Evolutionary conservation across 2,329 filamentous ascomycete genomes (phyloP).

Genomic region (Penicillium corylophilum): DNA sequence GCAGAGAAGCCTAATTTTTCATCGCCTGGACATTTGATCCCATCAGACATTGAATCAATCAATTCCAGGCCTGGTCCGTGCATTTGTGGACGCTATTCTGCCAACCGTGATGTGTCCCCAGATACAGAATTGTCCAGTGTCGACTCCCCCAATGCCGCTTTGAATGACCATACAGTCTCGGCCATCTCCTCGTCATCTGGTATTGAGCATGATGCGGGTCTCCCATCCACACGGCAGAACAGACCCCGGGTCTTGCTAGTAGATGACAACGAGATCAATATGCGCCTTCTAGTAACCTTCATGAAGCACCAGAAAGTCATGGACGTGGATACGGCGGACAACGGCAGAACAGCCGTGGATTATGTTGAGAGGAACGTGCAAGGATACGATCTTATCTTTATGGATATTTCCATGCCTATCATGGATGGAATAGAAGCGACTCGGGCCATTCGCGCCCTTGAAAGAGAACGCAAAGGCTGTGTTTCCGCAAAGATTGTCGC

Average conservation of each 20-base stretch:
- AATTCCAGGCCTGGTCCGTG: neutral
- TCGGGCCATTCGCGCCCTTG: conserved; percentile 38
- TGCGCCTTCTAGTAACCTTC: conserved; percentile 41
- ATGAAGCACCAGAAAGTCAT: conserved; percentile 36
- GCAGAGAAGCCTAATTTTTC: neutral
- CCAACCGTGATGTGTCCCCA: neutral
- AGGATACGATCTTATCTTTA: conserved; percentile 45
- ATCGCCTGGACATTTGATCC: neutral
- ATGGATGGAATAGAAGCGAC: conserved; percentile 50
- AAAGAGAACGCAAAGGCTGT: conserved; percentile 18
- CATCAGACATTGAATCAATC: neutral
- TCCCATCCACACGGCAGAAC: neutral
- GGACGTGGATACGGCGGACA: conserved; percentile 37
- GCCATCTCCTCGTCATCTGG: neutral
- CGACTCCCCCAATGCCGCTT: neutral
- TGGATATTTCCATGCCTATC: conserved; percentile 50
- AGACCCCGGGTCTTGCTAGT: conserved; percentile 39
- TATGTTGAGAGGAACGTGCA: conserved; percentile 28
- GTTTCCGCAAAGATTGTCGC: conserved; percentile 41
- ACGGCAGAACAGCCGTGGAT: conserved; percentile 43
- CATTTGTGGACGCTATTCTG: neutral
- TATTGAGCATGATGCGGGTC: neutral
- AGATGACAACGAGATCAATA: conserved; percentile 47
- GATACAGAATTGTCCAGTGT: neutral
- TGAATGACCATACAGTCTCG: neutral